Evolutionary conservation across 2,329 filamentous ascomycete species (phyloP), one percentile per base, ranked within the genome.

Genomic region (Mariannaea sp.): DNA sequence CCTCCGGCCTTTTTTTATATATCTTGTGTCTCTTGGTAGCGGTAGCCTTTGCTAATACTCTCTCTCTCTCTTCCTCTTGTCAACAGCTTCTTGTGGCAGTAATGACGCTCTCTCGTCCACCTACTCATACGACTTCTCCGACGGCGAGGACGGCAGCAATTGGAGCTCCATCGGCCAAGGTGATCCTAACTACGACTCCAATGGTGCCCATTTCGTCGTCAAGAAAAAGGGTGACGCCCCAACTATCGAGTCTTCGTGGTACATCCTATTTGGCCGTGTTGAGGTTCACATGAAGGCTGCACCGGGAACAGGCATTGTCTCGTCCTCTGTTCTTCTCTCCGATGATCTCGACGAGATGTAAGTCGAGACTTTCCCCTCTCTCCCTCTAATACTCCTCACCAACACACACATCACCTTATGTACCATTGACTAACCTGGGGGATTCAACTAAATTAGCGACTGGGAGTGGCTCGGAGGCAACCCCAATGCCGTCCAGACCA

Each of bases 401-500:
- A 7, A n/a, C n/a, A n/a, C n/a, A n/a, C n/a, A 12, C 24, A 17
- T 29, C 19, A n/a, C 12, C 26, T 32, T 32, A n/a, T 17, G 20
- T 20, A 12, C 22, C 22, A 5, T 8, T 24, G 7, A 22, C 36
- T 45, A 24, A 36, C n/a, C n/a, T n/a, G n/a, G n/a, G n/a, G n/a
- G n/a, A n/a, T n/a, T 16, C 39, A 7, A 7, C 3, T 12, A 10
- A 4, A 35, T 27, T 14, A 61, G 59, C 55, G 89, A 93, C 68
- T 90, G 87, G 84, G 89, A 93, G 68, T 92, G 90, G 88, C 80
- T 97, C 49, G 93, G 92, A 54, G 85, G 84, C 48, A 83, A 90
- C 67, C 75, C 79, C 60, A 72, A 77, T 26, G 79, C 92, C 69
- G 91, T 92, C 20, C 92, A 97, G 76, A 88, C 84, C 69, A 95